These are phyloP conservation scores for Chytriomyces sp. DNA, from an alignment of 192 early-diverging fungal species.

Conservation along the genomic window DNA sequence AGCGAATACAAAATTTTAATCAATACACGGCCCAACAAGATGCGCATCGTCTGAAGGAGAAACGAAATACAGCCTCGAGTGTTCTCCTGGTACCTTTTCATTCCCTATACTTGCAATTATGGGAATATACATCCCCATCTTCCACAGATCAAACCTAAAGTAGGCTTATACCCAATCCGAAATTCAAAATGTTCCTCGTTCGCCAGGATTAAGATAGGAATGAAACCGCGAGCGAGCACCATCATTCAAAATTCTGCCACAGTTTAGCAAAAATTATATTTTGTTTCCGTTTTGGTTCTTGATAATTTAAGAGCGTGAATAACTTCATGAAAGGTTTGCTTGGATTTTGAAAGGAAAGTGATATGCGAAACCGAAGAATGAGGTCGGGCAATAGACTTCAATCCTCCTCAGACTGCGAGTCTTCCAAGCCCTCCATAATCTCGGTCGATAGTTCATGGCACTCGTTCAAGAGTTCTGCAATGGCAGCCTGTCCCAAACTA, in stretches of 20 bases:
- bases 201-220: not conserved
- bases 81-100: too few species aligned
- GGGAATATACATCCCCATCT: not conserved
- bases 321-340: too few species aligned
- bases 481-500: not conserved
- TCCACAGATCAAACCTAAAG: not conserved
- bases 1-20: too few species aligned
- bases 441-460: conserved; percentile 20
- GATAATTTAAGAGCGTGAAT: too few species aligned
- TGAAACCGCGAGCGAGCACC: too few species aligned
- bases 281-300: not conserved
- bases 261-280: not conserved
- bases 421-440: conserved; percentile 1
- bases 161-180: not conserved
- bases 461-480: conserved; percentile 24
- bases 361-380: too few species aligned
- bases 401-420: conserved; percentile 6
- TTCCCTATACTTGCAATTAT: not conserved
- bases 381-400: too few species aligned
- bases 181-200: not conserved
- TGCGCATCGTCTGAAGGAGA: too few species aligned
- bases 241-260: not conserved
- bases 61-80: too few species aligned
- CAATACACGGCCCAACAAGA: too few species aligned
- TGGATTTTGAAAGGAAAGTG: too few species aligned